Evolutionary conservation across 768 basidiomycete genomes (phyloP).

Genomic region (Kwoniella dejecticola): DNA sequence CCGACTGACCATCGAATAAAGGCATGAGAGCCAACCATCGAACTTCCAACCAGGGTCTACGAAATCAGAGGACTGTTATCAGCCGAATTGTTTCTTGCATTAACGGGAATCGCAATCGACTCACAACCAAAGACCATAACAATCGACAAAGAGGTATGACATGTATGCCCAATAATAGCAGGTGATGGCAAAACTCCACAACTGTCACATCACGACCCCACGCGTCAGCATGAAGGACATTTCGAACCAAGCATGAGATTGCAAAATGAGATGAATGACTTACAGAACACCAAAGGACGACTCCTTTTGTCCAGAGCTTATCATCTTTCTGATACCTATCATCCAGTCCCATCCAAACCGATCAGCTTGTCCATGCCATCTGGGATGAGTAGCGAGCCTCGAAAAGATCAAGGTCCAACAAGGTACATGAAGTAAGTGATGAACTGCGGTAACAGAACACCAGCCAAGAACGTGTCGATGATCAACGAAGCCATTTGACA

Average conservation of each 20-base stretch:
- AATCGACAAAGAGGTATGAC: constrained; percentile 36
- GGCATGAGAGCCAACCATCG: constrained; percentile 12
- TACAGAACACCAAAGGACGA: constrained; percentile 28
- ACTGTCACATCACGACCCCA: background rate
- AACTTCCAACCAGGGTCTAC: constrained; percentile 10
- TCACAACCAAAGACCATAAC: constrained; percentile 31
- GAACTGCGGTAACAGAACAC: constrained; percentile 34
- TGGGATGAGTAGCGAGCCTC: no score
- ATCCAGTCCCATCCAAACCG: background rate
- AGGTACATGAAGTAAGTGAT: constrained; percentile 31
- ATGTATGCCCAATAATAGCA: constrained; percentile 33
- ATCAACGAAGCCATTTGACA: constrained; percentile 36
- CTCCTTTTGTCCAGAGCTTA: constrained; percentile 20
- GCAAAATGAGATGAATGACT: constrained; percentile 1
- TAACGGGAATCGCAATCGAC: background rate
- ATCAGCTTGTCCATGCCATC: no score
- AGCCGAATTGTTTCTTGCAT: background rate
- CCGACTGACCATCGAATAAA: constrained; percentile 6
- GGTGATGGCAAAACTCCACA: constrained; percentile 33
- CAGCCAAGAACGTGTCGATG: constrained; percentile 34
- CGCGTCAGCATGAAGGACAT: background rate
- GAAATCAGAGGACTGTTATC: background rate
- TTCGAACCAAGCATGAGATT: no score
- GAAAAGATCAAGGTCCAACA: no score
- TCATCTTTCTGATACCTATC: constrained; percentile 28